Evolutionary conservation across 2,329 filamentous ascomycete species (phyloP), one percentile per base, ranked within the genome.

Genomic region (Ophiostoma fasciatum): DNA sequence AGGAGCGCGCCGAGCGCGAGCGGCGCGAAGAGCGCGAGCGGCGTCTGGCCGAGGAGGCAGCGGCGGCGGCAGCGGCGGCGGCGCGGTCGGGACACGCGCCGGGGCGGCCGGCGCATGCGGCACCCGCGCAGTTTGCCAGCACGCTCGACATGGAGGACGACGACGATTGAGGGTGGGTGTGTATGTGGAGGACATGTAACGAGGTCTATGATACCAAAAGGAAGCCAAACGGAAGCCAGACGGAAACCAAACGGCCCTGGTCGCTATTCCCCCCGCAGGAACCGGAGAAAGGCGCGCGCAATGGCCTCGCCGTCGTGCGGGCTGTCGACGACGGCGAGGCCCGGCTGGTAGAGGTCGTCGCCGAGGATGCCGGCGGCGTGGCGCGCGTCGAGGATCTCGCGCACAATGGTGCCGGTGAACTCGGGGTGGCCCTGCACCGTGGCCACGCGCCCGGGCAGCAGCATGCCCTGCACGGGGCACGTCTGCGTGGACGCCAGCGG

Each of bases 391-490:
- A 88, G 56, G 26, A 92, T 57, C 53, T 83, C 77, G 14, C 59
- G 62, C 47, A 85, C 71, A 45, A 92, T 85, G 13, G 74, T 67
- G 40, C 66, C 64, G 4, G 67, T 80, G 52, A 88, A 90, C 55
- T 94, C 85, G 1, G 84, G 85, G 54, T 93, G 84, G 6, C 83
- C 84, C 60, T 94, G 84, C 2, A 93, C 71, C 0, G 82, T 77
- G 42, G 92, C 76, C 41, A 82, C 62, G 25, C 67, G 66, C 28
- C 66, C 62, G 8, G 75, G 70, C 15, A 65, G 56, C 51, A 90
- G 81, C 70, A 92, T 83, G 42, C 76, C 80, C 55, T 93, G 84
- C n/a, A 84, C 74, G 9, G 65, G 59, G 58, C 84, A 92, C 31
- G 64, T 58, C 4, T 67, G 64, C 2, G 79, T 80, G 28, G 64